Evolutionary conservation across 208 protist species (phyloP).

Genomic region (Strigomonas culicis): DNA sequence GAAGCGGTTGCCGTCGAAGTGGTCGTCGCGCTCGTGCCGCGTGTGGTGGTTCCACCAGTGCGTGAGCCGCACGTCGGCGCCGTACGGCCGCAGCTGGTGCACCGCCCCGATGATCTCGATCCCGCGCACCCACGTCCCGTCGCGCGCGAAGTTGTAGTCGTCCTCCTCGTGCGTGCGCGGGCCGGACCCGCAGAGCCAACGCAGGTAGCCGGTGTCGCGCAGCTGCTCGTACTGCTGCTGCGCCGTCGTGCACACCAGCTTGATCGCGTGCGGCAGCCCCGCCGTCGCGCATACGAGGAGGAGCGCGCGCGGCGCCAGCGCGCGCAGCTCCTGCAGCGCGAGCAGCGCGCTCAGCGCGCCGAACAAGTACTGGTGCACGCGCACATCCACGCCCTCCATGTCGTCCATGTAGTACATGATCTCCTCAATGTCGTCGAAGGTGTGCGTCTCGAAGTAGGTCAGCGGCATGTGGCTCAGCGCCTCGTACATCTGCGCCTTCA

Average conservation of each 20-base stretch:
- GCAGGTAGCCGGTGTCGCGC: constrained; percentile 13
- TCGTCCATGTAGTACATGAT: constrained; percentile 79
- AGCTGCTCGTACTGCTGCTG: constrained; percentile 20
- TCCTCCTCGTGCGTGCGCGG: neutral
- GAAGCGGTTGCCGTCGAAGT: neutral
- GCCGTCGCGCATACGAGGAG: constrained; percentile 23
- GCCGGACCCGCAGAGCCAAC: constrained; percentile 15
- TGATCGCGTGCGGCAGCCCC: constrained; percentile 18
- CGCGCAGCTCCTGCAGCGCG: constrained; percentile 19
- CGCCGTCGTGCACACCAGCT: constrained; percentile 17
- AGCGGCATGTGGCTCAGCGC: constrained; percentile 58
- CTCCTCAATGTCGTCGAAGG: constrained; percentile 60
- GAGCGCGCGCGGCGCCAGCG: constrained; percentile 24
- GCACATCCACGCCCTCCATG: constrained; percentile 79
- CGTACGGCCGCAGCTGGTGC: constrained; percentile 65
- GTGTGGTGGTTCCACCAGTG: constrained; percentile 55
- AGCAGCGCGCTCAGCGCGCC: constrained; percentile 21
- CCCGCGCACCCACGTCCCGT: constrained; percentile 59
- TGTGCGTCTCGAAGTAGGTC: constrained; percentile 47
- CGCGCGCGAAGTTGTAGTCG: constrained; percentile 50
- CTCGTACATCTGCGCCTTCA: constrained; percentile 58
- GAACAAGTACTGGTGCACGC: constrained; percentile 54
- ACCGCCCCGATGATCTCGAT: constrained; percentile 66
- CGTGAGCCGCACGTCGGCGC: constrained; percentile 59
- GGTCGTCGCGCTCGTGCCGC: neutral